Evolutionary conservation across 192 early-diverging fungal genomes (phyloP), one percentile per base, ranked within the genome.

Genomic region (Chytriomyces sp.): DNA sequence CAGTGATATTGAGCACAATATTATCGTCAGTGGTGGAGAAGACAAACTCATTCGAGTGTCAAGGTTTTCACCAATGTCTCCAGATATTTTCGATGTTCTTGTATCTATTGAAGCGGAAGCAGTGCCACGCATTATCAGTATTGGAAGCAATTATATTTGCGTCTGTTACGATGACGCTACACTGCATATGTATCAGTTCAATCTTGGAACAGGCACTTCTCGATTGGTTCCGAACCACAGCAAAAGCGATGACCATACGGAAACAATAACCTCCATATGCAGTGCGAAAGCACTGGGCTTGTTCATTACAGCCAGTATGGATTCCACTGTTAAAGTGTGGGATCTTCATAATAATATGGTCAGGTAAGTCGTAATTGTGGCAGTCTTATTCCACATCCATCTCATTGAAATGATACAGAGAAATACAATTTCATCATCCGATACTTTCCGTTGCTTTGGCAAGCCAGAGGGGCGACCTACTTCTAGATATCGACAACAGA

Each of bases 231-330:
- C 80, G 2, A 59, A 38, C 33, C 85, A 86, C 37, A 72, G 62
- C 41, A 63, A 72, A n/a, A 79, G 73, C 38, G 78, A 83, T 54
- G 85, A 86, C 60, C 85, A 86, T 63, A 76, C 77, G 5, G 80
- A 86, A 26, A 26, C 30, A 4, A 71, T 86, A 7, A 84, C 78
- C 2, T 41, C 64, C 3, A 73, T 86, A 3, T 78, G 75, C 55
- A 17, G 63, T 17, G 61, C 77, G 30, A 64, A 53, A 5, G 73
- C 56, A 26, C 73, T 81, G 12, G 73, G 77, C 2, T 41, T 84
- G 17, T 86, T 86, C 38, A 41, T 81, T 3, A 75, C 72, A 25
- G 37, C 62, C 30, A 75, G 78, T 59, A 30, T 61, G 26, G 85
- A 86, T 74, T 70, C 60, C 0, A 76, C 69, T 14, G 34, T 86